A percentile compares a stretch with the other conserved stretches of the same genome.
These are phyloP conservation scores for Flaveria bidentis DNA, from an alignment of 129 eudicot genomes.

Conservation along the genomic window DNA sequence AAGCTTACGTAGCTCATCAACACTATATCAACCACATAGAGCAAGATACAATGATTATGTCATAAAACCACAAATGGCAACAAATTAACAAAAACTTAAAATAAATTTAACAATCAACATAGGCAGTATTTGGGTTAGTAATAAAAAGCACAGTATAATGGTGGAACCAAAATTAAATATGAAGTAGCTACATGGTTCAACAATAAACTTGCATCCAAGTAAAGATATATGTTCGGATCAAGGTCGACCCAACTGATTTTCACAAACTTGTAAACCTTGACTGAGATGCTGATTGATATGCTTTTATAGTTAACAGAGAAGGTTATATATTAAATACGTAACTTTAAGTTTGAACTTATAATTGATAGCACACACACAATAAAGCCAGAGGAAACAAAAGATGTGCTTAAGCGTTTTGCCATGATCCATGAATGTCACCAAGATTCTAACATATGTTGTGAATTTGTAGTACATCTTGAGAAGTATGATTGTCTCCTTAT, in stretches of 20 bases:
- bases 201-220: neutral
- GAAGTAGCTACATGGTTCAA: neutral
- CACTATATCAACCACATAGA: conserved; percentile 36
- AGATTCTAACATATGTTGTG: neutral
- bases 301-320: neutral
- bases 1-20: conserved; percentile 77
- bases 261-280: neutral
- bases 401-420: neutral
- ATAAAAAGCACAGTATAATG: neutral
- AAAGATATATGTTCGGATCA: neutral
- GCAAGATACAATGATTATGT: conserved; percentile 8
- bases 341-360: neutral
- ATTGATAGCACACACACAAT: neutral
- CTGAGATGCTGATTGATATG: conserved; percentile 5
- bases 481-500: neutral
- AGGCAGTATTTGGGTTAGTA: no score
- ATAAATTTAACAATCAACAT: no score
- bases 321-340: neutral
- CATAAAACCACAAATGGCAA: neutral
- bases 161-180: neutral
- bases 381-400: neutral
- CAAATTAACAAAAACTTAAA: no score
- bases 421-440: neutral
- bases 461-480: neutral
- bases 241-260: neutral